phyloP scores from a whole-genome alignment of 2,329 filamentous ascomycete genomes.

The Fusarium luffae region DNA sequence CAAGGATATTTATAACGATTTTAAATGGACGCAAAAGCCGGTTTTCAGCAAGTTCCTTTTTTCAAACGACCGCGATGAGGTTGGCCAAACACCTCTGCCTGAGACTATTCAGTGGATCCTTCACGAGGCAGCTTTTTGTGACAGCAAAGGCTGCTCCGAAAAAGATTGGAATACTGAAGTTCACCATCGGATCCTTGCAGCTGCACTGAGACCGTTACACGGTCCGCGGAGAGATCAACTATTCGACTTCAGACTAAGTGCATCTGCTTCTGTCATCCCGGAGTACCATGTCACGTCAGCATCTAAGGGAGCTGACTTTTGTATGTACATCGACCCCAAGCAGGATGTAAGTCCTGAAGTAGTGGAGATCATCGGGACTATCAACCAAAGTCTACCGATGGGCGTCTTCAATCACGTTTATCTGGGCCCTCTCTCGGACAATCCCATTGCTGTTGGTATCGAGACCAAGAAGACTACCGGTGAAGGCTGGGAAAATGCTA shows the following conservation, averaged over 20 bases:
- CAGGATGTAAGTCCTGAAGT: background rate
- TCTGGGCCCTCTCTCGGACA: background rate
- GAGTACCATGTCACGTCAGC: conserved; percentile 14
- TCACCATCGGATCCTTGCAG: conserved; percentile 17
- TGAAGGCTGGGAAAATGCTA: conserved; percentile 16
- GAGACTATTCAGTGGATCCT: conserved; percentile 12
- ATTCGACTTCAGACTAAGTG: conserved; percentile 9
- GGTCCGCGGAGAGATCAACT: background rate
- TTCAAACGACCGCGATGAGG: background rate
- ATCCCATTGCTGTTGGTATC: conserved; percentile 8
- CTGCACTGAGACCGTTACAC: conserved; percentile 4
- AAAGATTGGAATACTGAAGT: conserved; percentile 19
- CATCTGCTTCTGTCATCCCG: conserved; percentile 9
- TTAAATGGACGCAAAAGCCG: conserved; percentile 8
- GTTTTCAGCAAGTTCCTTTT: conserved; percentile 6
- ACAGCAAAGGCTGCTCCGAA: conserved; percentile 2
- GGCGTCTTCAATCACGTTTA: conserved; percentile 13
- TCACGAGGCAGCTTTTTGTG: conserved; percentile 13
- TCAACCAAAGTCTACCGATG: background rate
- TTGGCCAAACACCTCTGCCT: conserved; percentile 5
- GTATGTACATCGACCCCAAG: conserved; percentile 23
- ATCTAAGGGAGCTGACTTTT: conserved; percentile 23
- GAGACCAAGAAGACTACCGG: conserved; percentile 15
- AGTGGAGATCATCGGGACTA: background rate
- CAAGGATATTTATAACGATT: conserved; percentile 1